phyloP scores from a whole-genome alignment of 1,139 yeast species.

The Candida sp. region DNA sequence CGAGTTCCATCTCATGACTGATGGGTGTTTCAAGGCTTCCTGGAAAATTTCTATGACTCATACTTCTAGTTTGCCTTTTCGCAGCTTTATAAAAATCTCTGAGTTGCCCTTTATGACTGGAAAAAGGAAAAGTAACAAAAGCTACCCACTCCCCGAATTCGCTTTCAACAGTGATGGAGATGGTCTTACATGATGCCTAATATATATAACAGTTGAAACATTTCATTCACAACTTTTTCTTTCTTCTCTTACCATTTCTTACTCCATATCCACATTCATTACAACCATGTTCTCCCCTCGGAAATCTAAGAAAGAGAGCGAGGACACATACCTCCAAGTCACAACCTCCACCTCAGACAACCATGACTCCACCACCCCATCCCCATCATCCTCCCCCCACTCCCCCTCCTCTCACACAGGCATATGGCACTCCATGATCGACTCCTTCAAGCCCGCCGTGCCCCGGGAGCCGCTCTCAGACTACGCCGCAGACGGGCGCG shows the following conservation, averaged over 20 bases:
- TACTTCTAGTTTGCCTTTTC: slow-evolving; percentile 7
- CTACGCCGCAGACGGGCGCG: slow-evolving; percentile 18
- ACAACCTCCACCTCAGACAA: slow-evolving; percentile 4
- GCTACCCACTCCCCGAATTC: not conserved
- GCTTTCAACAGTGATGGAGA: no score
- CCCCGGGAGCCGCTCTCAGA: slow-evolving; percentile 12
- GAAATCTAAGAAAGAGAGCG: slow-evolving; percentile 7
- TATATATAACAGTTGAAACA: not conserved
- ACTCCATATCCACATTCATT: not conserved
- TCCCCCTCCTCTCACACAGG: slow-evolving; percentile 8
- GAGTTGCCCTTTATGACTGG: slow-evolving; percentile 3
- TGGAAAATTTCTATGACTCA: slow-evolving; percentile 6
- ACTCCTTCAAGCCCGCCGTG: slow-evolving; percentile 41
- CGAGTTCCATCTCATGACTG: no score
- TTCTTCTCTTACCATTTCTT: not conserved
- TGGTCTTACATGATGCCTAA: not conserved
- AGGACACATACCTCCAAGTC: slow-evolving; percentile 1
- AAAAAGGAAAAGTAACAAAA: not conserved
- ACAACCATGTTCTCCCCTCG: not conserved
- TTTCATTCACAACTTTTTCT: not conserved
- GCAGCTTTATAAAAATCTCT: slow-evolving; percentile 2
- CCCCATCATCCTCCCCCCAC: no score
- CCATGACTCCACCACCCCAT: not conserved
- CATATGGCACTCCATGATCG: slow-evolving; percentile 30
- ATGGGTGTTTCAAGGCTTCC: not conserved